Conservation (phyloP, 2,329 filamentous ascomycete genomes). For the Fusarium floridanum region DNA sequence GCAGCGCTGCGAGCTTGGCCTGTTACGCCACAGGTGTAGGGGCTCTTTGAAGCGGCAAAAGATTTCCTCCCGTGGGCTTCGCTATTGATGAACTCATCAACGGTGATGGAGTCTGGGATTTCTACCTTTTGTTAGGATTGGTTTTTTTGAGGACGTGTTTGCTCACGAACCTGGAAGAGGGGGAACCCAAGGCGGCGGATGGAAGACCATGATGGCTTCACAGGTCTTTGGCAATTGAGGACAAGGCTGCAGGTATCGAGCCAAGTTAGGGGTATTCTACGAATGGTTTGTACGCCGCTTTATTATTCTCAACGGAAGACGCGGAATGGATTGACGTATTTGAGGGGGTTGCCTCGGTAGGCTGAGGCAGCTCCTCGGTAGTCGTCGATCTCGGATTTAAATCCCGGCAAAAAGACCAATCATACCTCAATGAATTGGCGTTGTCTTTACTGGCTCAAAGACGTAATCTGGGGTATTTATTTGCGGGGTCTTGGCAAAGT, state of each 20-base stretch:
- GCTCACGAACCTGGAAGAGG: constrained; percentile 22
- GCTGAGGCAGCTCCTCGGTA: background rate
- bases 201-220: constrained; percentile 18
- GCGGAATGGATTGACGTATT: background rate
- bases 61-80: constrained; percentile 61
- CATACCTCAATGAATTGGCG: background rate
- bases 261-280: background rate
- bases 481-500: background rate
- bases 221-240: background rate
- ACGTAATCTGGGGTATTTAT: background rate
- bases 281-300: background rate
- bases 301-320: background rate
- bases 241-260: background rate
- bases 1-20: constrained; percentile 73
- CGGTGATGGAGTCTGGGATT: constrained; percentile 57
- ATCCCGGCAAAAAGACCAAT: background rate
- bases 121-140: no score
- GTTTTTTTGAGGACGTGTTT: no score
- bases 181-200: constrained; percentile 25
- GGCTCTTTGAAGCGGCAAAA: constrained; percentile 72
- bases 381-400: background rate
- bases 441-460: background rate
- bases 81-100: constrained; percentile 81
- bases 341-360: background rate
- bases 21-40: constrained; percentile 82